Evolutionary conservation across 768 basidiomycete genomes (phyloP), one percentile per base, ranked within the genome.

Genomic region (Lyophyllum decastes): DNA sequence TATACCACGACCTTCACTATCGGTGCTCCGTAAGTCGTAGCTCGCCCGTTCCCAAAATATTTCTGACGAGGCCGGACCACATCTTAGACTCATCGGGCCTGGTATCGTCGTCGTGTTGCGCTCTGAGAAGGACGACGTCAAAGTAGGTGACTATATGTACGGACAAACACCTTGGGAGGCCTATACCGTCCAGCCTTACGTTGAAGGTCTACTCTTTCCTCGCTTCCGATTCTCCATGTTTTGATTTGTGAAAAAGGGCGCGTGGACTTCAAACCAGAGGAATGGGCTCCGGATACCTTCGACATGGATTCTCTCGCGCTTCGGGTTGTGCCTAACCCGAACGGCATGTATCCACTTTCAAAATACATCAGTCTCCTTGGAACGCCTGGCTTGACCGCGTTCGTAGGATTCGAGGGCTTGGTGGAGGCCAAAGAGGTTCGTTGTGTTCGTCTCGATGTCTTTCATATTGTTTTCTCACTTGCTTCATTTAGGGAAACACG

Each of bases 41-140:
- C 25, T 35, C 7, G 34, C 4, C 46, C 27, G 11, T 17, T 47
- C 30, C 30, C 19, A 1, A 7, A 45, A 22, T 10, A 30, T 55
- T 10, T 16, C 10, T 30, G 27, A 43, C 10, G 33, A 16, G 21
- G 12, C 12, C 14, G 14, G 38, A 30, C 17, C 34, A 17, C 11
- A 38, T 7, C 33, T 24, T n/a, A 76, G 71, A 6, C 17, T 73
- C 1, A 40, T 34, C 7, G 66, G 69, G 11, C 68, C 65, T 58
- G 78, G 75, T 16, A 64, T 78, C 17, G 76, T 69, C 16, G 61
- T 75, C 17, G 75, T 75, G 33, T 21, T 76, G 19, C 70, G 72
- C 11, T 76, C 74, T 0, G 73, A 79, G 35, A 57, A 63, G 35
- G 41, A 63, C 21, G 56, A 58, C 2, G 58, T 72, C 44, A 59